Base-by-base conservation (phyloP, 768 basidiomycete species). In the Dioszegia crocea region DNA sequence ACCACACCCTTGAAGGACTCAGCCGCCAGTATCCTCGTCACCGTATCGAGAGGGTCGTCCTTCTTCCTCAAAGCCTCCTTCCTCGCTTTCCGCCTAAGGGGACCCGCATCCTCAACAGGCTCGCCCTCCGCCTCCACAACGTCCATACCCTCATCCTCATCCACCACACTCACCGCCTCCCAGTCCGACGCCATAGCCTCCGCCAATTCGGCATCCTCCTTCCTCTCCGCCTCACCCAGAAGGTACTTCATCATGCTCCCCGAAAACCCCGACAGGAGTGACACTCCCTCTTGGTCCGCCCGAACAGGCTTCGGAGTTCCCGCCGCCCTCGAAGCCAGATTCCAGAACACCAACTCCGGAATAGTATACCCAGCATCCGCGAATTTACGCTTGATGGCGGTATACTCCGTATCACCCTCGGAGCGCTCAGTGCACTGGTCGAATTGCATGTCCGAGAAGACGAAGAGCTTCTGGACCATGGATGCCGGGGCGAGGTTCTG, bases 381-480 rank as follows among this genome's bases (percentile, higher is more conserved):
- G 63, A 84, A 89, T 67, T 80, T 83, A 58, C 76, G 68, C 70
- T 80, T 81, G 39, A 88, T 82, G 21, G 71, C 72, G 31, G 85
- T 81, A 64, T 88, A 82, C 45, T 83, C 86, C 38, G 86, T 88
- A 65, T 82, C 80, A 84, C 85, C 56, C 17, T 60, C 57, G 21
- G 19, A 16, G 4, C 48, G 51, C 8, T 46, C 55, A 8, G 45
- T 55, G 29, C 75, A 68, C n/a, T 60, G 50, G 67, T 88, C 85
- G 62, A 88, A 88, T 75, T 88, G 87, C 87, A 88, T 88, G 68
- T 88, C 86, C 2, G 83, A 83, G 71, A 89, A 88, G 41, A 88
- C 80, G 68, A 89, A 88, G 0, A 88, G 76, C 4, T 85, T 82
- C 77, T 86, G 84, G 77, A 88, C 82, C 86, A 88, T 88, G 46